Base-by-base conservation (phyloP, 805 yeast species). In the Monosporozyma yasuniensis region DNA sequence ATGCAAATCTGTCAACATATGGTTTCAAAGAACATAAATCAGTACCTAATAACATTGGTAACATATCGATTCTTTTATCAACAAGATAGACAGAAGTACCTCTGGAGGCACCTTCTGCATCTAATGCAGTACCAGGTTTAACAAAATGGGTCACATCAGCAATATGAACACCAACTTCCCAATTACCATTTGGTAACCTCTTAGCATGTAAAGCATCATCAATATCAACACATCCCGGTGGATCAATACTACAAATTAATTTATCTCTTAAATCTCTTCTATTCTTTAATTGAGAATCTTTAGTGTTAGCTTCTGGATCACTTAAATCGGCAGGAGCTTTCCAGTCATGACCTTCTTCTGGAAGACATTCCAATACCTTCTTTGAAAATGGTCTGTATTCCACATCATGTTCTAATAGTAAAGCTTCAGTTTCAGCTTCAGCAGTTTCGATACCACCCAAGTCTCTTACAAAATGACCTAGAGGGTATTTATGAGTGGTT, bases 141-240 rank as follows among this genome's bases (percentile, higher is more conserved):
- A 93, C 99, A 63, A 93, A 93, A 70, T 93, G 96, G 1, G 98
- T 87, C 28, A 93, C 99, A 70, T 93, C 99, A 9, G 99, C 99
- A 72, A 93, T 93, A 64, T 93, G 99, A 28, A 93, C 99, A 62
- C 99, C 99, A 50, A 93, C 96, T 66, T 93, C 96, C 73, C 79
- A 89, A 64, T 91, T 87, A 0, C 99, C 99, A 65, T 93, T 93
- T 1, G 96, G 89, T 46, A 93, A 74, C 48, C 65, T 64, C 54
- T 77, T 72, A 0, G 98, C 98, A 64, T 93, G 99, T 46, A 93
- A 73, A 1, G 99, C 99, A 72, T 93, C 96, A 72, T 93, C 99
- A 61, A 93, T 93, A 79, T 93, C 99, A 56, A 90, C 97, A 80
- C 98, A 91, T 28, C 85, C 84, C 2, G 97, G 97, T 9, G 99